Evolutionary conservation across 306 rosid genomes (phyloP).

Genomic region (Astragalus glycyphyllos): DNA sequence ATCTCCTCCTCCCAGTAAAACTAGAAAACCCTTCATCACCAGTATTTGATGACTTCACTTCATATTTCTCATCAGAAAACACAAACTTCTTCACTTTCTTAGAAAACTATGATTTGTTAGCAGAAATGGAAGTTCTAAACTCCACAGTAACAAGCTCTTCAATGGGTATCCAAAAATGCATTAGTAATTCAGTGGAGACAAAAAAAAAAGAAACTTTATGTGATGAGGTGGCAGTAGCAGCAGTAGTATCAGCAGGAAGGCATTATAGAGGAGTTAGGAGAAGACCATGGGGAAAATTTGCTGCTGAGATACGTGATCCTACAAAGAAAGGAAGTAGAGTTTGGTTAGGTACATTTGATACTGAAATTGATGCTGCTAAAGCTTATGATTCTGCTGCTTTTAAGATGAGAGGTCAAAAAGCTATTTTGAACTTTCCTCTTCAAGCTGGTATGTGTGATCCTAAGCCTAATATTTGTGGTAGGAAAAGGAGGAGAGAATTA

Average conservation of each 20-base stretch:
- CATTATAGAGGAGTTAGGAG: conserved; percentile 82
- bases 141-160: neutral
- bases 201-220: conserved; percentile 11
- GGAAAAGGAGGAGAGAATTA: conserved; percentile 58
- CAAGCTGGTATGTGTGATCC: conserved; percentile 67
- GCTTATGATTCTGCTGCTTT: conserved; percentile 92
- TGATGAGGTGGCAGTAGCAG: neutral
- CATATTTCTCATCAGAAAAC: conserved; percentile 42
- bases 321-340: conserved; percentile 68
- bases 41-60: conserved; percentile 50
- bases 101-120: conserved; percentile 35
- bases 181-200: neutral
- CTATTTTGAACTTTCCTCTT: conserved; percentile 76
- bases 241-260: neutral
- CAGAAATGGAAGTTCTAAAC: conserved; percentile 26
- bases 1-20: conserved; percentile 58
- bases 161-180: conserved; percentile 7
- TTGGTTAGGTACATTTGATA: conserved; percentile 88
- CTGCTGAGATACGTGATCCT: conserved; percentile 92
- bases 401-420: conserved; percentile 80
- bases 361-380: conserved; percentile 78
- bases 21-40: conserved; percentile 51
- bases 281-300: conserved; percentile 91
- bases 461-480: conserved; percentile 45
- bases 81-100: conserved; percentile 26